Conservation (phyloP, 129 eudicot species). For the Rutidosis leptorrhynchoides region DNA sequence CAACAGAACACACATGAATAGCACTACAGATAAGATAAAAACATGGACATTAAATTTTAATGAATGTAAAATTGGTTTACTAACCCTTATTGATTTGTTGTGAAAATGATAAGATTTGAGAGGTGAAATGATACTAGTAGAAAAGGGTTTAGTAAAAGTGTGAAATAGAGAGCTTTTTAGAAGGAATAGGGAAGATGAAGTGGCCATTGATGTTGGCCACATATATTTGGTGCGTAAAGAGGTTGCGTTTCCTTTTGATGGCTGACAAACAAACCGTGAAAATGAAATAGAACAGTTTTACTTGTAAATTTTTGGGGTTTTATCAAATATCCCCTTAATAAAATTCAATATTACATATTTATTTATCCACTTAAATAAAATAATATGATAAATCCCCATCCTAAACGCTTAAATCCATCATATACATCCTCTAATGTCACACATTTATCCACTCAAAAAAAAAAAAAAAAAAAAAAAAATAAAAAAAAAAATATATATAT, state of each 20-base stretch:
- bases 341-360: too few species aligned
- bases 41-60: neutral
- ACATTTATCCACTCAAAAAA: too few species aligned
- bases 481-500: too few species aligned
- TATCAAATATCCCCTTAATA: too few species aligned
- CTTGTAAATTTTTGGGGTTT: too few species aligned
- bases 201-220: conserved; percentile 32
- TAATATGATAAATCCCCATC: too few species aligned
- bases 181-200: conserved; percentile 28
- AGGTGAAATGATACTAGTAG: conserved; percentile 3
- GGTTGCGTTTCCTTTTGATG: neutral
- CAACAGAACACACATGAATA: neutral
- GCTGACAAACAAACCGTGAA: too few species aligned
- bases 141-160: conserved; percentile 28
- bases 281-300: too few species aligned
- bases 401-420: too few species aligned
- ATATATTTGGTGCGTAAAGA: neutral
- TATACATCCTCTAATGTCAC: too few species aligned
- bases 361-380: too few species aligned
- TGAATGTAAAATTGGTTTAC: conserved; percentile 16
- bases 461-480: too few species aligned
- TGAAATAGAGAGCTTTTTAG: conserved; percentile 37
- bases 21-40: neutral
- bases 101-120: conserved; percentile 27
- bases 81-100: conserved; percentile 46